Conservation (phyloP, 352 stramenopile species). For the Elongisporangium prolatum region DNA sequence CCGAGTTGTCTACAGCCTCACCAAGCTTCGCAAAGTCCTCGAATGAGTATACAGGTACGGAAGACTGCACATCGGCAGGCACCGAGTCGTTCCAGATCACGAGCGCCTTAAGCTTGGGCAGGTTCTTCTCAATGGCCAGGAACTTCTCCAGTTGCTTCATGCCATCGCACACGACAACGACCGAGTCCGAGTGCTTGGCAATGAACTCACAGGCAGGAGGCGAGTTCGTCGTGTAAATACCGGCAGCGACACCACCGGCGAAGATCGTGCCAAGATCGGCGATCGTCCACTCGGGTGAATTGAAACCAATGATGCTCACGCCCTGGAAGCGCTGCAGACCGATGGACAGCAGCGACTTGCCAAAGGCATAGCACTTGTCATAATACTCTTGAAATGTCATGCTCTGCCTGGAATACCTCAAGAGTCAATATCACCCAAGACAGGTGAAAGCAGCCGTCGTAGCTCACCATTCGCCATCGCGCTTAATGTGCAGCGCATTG, state of each 20-base stretch:
- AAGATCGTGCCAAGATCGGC: slow-evolving; percentile 91
- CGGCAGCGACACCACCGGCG: slow-evolving; percentile 87
- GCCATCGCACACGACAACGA: slow-evolving; percentile 91
- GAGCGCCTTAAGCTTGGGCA: slow-evolving; percentile 91
- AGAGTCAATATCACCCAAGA: background rate
- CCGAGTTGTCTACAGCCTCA: too few species aligned
- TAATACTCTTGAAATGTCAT: slow-evolving; percentile 79
- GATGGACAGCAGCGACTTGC: slow-evolving; percentile 72
- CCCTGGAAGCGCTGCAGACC: slow-evolving; percentile 69
- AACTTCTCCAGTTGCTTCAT: slow-evolving; percentile 94
- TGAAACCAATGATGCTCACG: slow-evolving; percentile 90
- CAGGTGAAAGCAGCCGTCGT: slow-evolving; percentile 1
- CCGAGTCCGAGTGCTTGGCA: slow-evolving; percentile 89
- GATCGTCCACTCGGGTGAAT: slow-evolving; percentile 92
- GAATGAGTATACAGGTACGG: slow-evolving; percentile 72
- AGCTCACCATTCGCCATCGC: slow-evolving; percentile 69
- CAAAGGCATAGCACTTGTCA: slow-evolving; percentile 66
- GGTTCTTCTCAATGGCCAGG: slow-evolving; percentile 74
- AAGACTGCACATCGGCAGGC: slow-evolving; percentile 56
- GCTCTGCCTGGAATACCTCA: slow-evolving; percentile 28
- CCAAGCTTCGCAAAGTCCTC: slow-evolving; percentile 78
- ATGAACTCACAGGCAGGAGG: slow-evolving; percentile 92
- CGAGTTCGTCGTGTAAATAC: slow-evolving; percentile 96
- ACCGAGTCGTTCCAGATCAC: slow-evolving; percentile 90
- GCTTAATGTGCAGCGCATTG: slow-evolving; percentile 65